phyloP scores from a whole-genome alignment of 2,329 filamentous ascomycete species.

The Aspergillus sp. region DNA sequence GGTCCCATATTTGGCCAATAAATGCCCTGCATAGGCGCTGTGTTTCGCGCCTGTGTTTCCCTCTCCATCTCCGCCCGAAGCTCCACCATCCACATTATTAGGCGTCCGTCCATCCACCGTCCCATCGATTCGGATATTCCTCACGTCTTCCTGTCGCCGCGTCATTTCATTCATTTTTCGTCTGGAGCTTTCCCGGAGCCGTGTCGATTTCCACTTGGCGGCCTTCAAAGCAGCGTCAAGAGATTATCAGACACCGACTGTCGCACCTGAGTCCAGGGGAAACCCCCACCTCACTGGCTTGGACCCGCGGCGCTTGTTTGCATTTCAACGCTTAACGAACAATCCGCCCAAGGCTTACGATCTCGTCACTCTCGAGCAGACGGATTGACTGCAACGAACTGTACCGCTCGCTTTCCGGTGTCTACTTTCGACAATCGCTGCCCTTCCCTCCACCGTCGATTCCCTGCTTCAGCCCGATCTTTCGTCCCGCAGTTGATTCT shows the following conservation, averaged over 20 bases:
- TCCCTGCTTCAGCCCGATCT: slow-evolving; percentile 3
- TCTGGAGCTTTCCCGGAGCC: neutral
- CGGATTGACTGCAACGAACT: neutral
- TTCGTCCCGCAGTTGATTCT: slow-evolving; percentile 2
- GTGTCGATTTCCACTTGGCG: neutral
- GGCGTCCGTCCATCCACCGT: neutral
- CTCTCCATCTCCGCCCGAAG: slow-evolving; percentile 10
- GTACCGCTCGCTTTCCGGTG: neutral
- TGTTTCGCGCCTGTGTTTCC: slow-evolving; percentile 1
- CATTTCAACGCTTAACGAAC: slow-evolving; percentile 13
- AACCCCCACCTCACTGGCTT: slow-evolving; percentile 14
- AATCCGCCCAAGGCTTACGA: neutral
- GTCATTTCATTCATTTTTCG: neutral
- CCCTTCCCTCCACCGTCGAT: slow-evolving; percentile 1
- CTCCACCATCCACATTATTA: slow-evolving; percentile 9
- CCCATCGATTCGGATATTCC: neutral
- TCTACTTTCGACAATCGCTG: neutral
- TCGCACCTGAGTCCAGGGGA: slow-evolving; percentile 10
- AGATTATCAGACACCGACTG: slow-evolving; percentile 5
- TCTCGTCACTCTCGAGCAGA: neutral
- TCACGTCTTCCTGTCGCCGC: neutral
- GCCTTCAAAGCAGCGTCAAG: neutral
- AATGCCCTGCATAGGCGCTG: neutral
- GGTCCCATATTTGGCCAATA: neutral
- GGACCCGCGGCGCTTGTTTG: slow-evolving; percentile 13